These are phyloP conservation scores for Stagonosporopsis vannaccii DNA, from an alignment of 2,329 filamentous ascomycete genomes.

Conservation along the genomic window DNA sequence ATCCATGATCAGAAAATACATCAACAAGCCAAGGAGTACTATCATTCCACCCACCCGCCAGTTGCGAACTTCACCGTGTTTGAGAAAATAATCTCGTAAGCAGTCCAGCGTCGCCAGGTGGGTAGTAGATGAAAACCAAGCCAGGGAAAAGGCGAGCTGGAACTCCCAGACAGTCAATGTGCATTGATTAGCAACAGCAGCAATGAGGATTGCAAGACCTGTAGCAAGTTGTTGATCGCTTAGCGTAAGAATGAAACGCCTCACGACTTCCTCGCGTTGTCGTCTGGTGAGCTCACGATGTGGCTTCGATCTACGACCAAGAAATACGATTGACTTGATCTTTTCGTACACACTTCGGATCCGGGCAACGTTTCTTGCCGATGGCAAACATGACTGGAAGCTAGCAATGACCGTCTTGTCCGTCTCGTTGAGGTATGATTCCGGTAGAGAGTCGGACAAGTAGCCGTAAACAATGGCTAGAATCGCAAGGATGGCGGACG, in stretches of 20 bases:
- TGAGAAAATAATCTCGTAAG: constrained; percentile 24
- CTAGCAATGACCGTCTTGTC: constrained; percentile 19
- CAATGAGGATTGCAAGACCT: constrained; percentile 30
- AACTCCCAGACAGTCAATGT: constrained; percentile 25
- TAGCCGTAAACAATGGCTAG: constrained; percentile 23
- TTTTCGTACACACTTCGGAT: neutral
- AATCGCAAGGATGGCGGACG: constrained; percentile 24
- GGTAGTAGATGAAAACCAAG: constrained; percentile 36
- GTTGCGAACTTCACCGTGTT: constrained; percentile 17
- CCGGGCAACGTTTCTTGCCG: neutral
- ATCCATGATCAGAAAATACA: constrained; percentile 3
- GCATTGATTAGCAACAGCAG: constrained; percentile 26
- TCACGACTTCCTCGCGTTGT: constrained; percentile 24
- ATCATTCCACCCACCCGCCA: constrained; percentile 19
- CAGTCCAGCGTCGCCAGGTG: constrained; percentile 30
- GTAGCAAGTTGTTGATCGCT: constrained; percentile 36
- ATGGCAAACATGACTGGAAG: constrained; percentile 13
- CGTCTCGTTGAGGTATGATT: constrained; percentile 19
- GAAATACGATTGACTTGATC: neutral
- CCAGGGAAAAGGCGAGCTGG: constrained; percentile 24
- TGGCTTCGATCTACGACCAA: neutral
- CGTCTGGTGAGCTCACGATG: constrained; percentile 15
- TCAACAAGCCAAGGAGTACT: constrained; percentile 11
- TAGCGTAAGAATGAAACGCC: constrained; percentile 33
- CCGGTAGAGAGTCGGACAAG: constrained; percentile 25